phyloP scores from a whole-genome alignment of 2,329 filamentous ascomycete species.

The Fusarium fracticaudum region DNA sequence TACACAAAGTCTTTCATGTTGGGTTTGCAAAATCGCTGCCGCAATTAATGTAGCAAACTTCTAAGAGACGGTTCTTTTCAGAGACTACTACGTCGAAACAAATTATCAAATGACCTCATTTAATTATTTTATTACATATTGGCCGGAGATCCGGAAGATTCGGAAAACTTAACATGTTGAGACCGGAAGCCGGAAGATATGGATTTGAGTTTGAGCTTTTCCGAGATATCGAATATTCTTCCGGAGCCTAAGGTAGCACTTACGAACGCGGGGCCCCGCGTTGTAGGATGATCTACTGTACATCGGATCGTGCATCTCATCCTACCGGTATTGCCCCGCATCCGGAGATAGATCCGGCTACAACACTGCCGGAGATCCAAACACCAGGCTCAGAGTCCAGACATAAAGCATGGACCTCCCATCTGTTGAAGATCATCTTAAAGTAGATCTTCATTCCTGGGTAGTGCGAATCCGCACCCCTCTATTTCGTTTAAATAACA shows the following conservation, averaged over 20 bases:
- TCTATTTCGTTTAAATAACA: accelerated
- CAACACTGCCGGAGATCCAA: not conserved
- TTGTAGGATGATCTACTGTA: not conserved
- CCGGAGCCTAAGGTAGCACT: not conserved
- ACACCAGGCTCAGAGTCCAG: accelerated
- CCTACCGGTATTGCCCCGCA: not conserved
- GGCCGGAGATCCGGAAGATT: accelerated
- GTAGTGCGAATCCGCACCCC: accelerated
- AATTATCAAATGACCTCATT: too few relatives aligned
- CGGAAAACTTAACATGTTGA: accelerated
- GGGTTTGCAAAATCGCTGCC: accelerated
- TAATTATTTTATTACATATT: accelerated
- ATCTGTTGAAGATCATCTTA: not conserved
- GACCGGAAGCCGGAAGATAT: not conserved
- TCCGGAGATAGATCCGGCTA: not conserved
- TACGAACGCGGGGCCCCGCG: not conserved
- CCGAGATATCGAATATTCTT: not conserved
- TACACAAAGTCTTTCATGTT: not conserved
- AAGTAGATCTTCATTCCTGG: accelerated
- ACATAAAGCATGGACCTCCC: not conserved
- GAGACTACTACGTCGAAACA: not conserved
- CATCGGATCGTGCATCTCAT: not conserved
- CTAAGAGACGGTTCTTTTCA: too few relatives aligned
- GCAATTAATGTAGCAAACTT: accelerated
- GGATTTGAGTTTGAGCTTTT: not conserved